Conservation (phyloP, 2,329 filamentous ascomycete genomes). For the Clonostachys sp. region DNA sequence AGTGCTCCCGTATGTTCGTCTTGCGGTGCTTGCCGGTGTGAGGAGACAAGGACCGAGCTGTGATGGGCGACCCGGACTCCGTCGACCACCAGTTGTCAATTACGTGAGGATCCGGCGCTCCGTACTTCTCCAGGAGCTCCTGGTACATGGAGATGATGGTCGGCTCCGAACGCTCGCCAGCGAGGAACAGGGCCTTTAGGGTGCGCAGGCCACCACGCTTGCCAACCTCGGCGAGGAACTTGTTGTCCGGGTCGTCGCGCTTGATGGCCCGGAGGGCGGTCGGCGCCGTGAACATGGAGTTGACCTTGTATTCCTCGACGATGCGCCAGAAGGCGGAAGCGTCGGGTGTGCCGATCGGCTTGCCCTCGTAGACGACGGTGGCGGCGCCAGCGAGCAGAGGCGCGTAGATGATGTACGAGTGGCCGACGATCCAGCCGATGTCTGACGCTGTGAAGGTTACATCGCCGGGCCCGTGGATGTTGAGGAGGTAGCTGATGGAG, state of each 20-base stretch:
- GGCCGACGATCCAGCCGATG: slow-evolving; percentile 72
- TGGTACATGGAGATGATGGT: slow-evolving; percentile 81
- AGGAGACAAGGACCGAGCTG: slow-evolving; percentile 50
- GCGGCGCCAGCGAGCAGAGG: slow-evolving; percentile 81
- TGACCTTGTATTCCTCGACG: slow-evolving; percentile 79
- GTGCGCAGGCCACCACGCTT: slow-evolving; percentile 65
- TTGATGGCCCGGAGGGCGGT: slow-evolving; percentile 84
- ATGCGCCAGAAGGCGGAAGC: slow-evolving; percentile 87
- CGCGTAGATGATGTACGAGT: slow-evolving; percentile 85
- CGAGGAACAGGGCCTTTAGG: slow-evolving; percentile 74
- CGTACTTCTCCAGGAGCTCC: slow-evolving; percentile 62
- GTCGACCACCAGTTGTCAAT: slow-evolving; percentile 61
- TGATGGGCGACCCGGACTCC: slow-evolving; percentile 54
- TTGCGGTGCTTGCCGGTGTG: slow-evolving; percentile 51
- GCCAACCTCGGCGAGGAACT: slow-evolving; percentile 58
- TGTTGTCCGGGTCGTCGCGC: slow-evolving; percentile 76
- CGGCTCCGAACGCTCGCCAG: slow-evolving; percentile 85
- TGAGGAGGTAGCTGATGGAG: slow-evolving; percentile 78
- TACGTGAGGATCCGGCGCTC: slow-evolving; percentile 52
- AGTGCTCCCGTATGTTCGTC: slow-evolving; percentile 30
- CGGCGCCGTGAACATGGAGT: slow-evolving; percentile 79
- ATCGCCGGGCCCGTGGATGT: slow-evolving; percentile 77
- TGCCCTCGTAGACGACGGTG: slow-evolving; percentile 90
- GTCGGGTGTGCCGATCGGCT: slow-evolving; percentile 84
- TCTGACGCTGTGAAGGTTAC: slow-evolving; percentile 73